phyloP scores from a whole-genome alignment of 345 rosid genomes.

The Eucalyptus coolabah region DNA sequence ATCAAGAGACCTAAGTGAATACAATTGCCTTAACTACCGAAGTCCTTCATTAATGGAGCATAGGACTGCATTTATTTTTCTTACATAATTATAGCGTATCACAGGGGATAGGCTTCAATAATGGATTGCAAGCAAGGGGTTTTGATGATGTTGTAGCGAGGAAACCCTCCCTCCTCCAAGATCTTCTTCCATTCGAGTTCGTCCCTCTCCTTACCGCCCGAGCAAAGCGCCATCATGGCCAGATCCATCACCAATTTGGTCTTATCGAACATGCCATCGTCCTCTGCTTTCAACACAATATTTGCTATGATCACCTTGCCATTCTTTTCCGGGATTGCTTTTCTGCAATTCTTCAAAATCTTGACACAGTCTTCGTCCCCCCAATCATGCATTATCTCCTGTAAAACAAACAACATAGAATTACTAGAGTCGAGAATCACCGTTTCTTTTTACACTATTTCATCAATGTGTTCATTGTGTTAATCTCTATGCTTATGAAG shows the following conservation, averaged over 20 bases:
- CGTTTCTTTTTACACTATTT: not conserved
- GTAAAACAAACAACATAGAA: not conserved
- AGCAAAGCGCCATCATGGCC: constrained; percentile 2
- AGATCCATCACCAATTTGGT: not conserved
- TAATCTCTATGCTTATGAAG: too few species aligned
- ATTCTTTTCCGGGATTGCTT: not conserved
- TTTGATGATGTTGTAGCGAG: constrained; percentile 9
- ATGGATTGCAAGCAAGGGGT: not conserved
- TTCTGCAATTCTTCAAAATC: not conserved
- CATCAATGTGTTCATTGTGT: not conserved
- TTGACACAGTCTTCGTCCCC: not conserved
- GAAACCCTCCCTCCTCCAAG: constrained; percentile 17
- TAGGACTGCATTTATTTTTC: not conserved
- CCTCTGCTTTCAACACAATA: not conserved
- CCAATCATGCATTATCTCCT: not conserved
- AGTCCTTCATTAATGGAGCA: not conserved
- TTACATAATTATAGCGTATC: not conserved
- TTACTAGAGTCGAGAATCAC: not conserved
- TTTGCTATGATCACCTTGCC: not conserved
- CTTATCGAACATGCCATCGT: not conserved
- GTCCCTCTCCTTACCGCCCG: constrained; percentile 9
- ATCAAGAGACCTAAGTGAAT: not conserved
- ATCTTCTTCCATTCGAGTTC: constrained; percentile 13
- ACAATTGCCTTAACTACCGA: not conserved
- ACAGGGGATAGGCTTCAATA: constrained; percentile 6